phyloP scores from a whole-genome alignment of 768 basidiomycete genomes.

The Stropharia rugosoannulata region DNA sequence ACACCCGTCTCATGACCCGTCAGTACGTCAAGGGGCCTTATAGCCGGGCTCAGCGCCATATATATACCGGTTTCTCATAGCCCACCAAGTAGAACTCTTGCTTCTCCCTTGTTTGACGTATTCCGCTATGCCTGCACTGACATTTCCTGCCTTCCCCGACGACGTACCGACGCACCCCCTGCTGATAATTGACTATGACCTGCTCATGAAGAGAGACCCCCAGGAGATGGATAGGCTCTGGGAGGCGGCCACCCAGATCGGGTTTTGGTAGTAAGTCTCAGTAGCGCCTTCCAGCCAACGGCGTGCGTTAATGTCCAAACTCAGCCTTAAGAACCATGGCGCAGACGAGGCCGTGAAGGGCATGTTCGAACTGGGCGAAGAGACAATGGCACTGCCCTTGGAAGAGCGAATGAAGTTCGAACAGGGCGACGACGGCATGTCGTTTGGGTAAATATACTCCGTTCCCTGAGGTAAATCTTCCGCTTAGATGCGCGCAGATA shows the following conservation, averaged over 20 bases:
- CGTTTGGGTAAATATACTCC: constrained; percentile 32
- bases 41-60: neutral
- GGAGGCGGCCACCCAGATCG: constrained; percentile 55
- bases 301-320: neutral
- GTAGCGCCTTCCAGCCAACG: neutral
- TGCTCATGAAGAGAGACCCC: constrained; percentile 39
- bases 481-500: constrained; percentile 34
- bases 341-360: constrained; percentile 42
- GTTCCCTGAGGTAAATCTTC: neutral
- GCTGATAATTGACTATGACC: constrained; percentile 52
- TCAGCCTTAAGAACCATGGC: constrained; percentile 57
- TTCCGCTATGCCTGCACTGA: constrained; percentile 17
- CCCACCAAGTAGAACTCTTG: neutral
- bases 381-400: constrained; percentile 50
- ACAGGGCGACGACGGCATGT: constrained; percentile 48
- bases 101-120: too few relatives aligned
- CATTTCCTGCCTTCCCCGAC: constrained; percentile 45
- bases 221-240: constrained; percentile 51
- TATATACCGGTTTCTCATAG: neutral
- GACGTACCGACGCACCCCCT: constrained; percentile 54
- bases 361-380: constrained; percentile 58
- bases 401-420: constrained; percentile 60
- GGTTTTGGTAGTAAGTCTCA: constrained; percentile 64
- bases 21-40: neutral
- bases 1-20: neutral